Percentiles rank a stretch among this genome's conserved stretches.
These are phyloP conservation scores for Liriodendron chinense DNA, from an alignment of 164 flowering plant genomes.

Conservation along the genomic window DNA sequence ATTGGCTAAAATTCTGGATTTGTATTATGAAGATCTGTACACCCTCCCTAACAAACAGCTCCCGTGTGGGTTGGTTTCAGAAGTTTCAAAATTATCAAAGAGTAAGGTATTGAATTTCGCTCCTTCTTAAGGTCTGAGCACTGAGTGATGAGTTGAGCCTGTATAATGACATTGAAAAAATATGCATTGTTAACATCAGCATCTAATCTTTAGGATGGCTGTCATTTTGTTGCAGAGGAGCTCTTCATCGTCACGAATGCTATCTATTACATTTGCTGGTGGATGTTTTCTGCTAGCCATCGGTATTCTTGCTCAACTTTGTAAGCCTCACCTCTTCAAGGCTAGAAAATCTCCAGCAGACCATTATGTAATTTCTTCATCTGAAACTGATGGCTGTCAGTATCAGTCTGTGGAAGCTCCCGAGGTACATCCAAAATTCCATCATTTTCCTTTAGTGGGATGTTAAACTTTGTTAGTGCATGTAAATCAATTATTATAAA, in stretches of 20 bases:
- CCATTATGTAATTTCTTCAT: conserved; percentile 17
- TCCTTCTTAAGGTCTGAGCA: not conserved
- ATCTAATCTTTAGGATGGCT: conserved; percentile 3
- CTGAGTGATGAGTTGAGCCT: not conserved
- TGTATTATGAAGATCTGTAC: conserved; percentile 78
- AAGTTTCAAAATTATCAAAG: conserved; percentile 33
- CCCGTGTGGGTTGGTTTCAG: conserved; percentile 30
- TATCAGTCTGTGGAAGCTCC: conserved; percentile 33
- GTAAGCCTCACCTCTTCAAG: conserved; percentile 30
- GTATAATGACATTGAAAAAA: not conserved
- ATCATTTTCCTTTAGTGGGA: not conserved
- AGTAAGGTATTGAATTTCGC: conserved; percentile 50
- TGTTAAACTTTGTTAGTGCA: not conserved
- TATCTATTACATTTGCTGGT: conserved; percentile 45
- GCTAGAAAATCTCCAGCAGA: conserved; percentile 22
- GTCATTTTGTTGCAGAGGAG: conserved; percentile 46
- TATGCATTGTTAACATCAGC: not conserved
- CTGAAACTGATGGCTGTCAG: conserved; percentile 28
- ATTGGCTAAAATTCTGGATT: conserved; percentile 71
- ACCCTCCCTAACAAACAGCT: conserved; percentile 65
- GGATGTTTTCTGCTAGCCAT: conserved; percentile 52
- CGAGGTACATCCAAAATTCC: conserved; percentile 38
- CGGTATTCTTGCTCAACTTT: conserved; percentile 40
- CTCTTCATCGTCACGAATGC: conserved; percentile 32
- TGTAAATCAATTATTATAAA: too few relatives aligned